These are phyloP conservation scores for Annona cherimola DNA, from an alignment of 164 flowering plant species.

Conservation along the genomic window DNA sequence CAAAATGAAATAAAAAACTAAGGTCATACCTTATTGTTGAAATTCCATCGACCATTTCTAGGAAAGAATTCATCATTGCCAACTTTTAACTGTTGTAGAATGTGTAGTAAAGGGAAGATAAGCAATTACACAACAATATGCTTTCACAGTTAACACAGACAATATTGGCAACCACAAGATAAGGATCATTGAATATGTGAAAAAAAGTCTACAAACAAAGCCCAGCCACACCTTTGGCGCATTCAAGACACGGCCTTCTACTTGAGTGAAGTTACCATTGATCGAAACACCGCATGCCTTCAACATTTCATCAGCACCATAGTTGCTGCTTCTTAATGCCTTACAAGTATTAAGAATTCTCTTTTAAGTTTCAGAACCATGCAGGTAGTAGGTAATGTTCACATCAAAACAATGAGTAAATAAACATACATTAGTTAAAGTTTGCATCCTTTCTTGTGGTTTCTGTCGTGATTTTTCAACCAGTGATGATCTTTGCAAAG, in stretches of 20 bases:
- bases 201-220: background rate
- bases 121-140: too few relatives aligned
- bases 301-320: conserved; percentile 69
- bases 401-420: background rate
- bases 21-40: conserved; percentile 85
- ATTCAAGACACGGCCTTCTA: conserved; percentile 74
- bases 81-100: conserved; percentile 52
- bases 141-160: too few relatives aligned
- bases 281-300: conserved; percentile 56
- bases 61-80: conserved; percentile 71
- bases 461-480: conserved; percentile 94
- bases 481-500: conserved; percentile 66
- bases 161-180: too few relatives aligned
- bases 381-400: too few relatives aligned
- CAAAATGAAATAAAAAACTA: background rate
- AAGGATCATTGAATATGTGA: background rate
- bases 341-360: conserved; percentile 23
- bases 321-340: conserved; percentile 51
- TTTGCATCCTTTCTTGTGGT: conserved; percentile 76
- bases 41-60: conserved; percentile 87
- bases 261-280: conserved; percentile 44
- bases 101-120: background rate
- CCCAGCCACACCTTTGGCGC: conserved; percentile 70
- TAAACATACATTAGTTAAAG: conserved; percentile 49
- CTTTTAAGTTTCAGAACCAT: too few relatives aligned